Percentiles rank a stretch among this genome's conserved stretches.
Evolutionary conservation across 179 eudicot genomes (phyloP).

Genomic region (Silene coronaria): DNA sequence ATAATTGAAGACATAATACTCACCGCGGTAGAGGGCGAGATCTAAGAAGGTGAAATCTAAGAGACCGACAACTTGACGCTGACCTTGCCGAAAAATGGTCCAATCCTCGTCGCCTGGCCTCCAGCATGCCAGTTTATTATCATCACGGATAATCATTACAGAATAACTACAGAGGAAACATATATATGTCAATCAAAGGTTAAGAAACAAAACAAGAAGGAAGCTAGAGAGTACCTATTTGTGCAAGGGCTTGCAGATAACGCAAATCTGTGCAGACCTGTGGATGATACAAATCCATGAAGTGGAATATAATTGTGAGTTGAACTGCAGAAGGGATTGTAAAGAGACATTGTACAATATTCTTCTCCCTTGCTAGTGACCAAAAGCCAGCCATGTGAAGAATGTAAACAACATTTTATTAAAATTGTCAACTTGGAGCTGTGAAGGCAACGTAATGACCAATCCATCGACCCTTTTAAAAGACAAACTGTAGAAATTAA

Average conservation of each 20-base stretch:
- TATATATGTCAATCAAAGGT: no score
- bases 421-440: no score
- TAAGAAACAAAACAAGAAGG: no score
- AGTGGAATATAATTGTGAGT: constrained; percentile 3
- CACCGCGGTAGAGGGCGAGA: not conserved
- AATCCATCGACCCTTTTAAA: not conserved
- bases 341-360: not conserved
- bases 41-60: no score
- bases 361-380: no score
- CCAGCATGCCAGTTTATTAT: not conserved
- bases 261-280: not conserved
- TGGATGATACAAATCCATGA: not conserved
- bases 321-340: not conserved
- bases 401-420: no score
- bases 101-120: not conserved
- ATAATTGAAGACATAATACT: not conserved
- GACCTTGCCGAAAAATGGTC: not conserved
- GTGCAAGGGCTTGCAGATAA: constrained; percentile 13
- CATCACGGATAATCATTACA: not conserved
- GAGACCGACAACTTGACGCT: no score
- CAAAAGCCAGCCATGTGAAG: no score
- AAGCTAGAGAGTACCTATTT: not conserved
- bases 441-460: not conserved
- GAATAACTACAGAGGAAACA: not conserved
- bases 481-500: constrained; percentile 7